Conservation (phyloP, 768 basidiomycete genomes). For the Naganishia antarctica region DNA sequence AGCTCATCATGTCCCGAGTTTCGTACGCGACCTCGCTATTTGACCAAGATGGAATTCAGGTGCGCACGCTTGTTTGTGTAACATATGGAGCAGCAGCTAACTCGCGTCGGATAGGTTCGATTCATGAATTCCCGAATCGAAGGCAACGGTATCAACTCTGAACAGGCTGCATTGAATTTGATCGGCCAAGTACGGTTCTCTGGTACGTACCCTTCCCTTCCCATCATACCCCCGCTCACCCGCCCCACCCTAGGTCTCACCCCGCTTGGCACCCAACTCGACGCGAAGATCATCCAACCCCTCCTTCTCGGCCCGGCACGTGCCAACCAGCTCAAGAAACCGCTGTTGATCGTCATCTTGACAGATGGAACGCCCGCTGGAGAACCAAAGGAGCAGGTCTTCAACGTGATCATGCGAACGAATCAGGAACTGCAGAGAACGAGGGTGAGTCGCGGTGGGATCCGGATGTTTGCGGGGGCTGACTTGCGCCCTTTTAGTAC, state of each 20-base stretch:
- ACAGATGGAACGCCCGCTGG: conserved; percentile 32
- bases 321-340: conserved; percentile 48
- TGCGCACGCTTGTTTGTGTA: background rate
- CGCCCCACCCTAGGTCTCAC: conserved; percentile 38
- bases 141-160: conserved; percentile 49
- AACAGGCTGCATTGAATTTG: conserved; percentile 45
- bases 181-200: conserved; percentile 50
- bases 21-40: conserved; percentile 49
- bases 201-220: conserved; percentile 12
- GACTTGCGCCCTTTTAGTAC: conserved; percentile 25
- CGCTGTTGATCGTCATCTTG: conserved; percentile 49
- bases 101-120: conserved; percentile 34
- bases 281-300: conserved; percentile 51
- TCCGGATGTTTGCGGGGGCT: background rate
- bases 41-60: conserved; percentile 51
- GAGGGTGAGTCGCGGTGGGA: conserved; percentile 34
- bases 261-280: conserved; percentile 50
- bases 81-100: background rate
- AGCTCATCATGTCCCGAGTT: conserved; percentile 49
- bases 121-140: conserved; percentile 51
- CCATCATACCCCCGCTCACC: background rate
- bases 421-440: conserved; percentile 38
- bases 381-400: conserved; percentile 24
- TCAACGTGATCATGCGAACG: conserved; percentile 46
- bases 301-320: conserved; percentile 51